A percentile compares a stretch with the other conserved stretches of the same genome.
These are phyloP conservation scores for Maudiozyma serrabonitensis DNA, from an alignment of 805 yeast genomes.

Conservation along the genomic window DNA sequence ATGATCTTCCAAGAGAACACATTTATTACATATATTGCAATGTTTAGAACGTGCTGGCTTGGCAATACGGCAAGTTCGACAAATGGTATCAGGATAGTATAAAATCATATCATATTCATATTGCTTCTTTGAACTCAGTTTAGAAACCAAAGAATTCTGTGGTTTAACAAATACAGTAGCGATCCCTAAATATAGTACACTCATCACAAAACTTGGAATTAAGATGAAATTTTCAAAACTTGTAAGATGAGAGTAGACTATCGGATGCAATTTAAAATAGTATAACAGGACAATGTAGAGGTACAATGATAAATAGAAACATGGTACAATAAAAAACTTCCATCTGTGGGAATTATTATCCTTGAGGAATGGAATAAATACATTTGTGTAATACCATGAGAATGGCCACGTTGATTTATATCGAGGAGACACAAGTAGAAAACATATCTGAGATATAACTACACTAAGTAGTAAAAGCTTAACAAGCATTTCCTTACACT, in stretches of 20 bases:
- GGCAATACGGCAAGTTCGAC: constrained; percentile 51
- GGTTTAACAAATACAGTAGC: constrained; percentile 17
- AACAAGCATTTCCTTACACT: background rate
- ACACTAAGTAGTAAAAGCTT: background rate
- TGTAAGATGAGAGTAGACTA: constrained; percentile 7
- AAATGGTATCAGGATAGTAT: constrained; percentile 39
- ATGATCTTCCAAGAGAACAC: constrained; percentile 61
- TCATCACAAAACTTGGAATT: constrained; percentile 16
- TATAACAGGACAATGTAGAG: constrained; percentile 13
- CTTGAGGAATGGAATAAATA: constrained; percentile 20
- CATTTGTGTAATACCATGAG: constrained; percentile 16
- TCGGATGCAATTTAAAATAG: constrained; percentile 9
- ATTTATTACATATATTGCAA: constrained; percentile 56
- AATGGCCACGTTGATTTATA: constrained; percentile 14
- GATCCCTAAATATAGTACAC: constrained; percentile 14
- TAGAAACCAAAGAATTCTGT: constrained; percentile 4
- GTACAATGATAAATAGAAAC: constrained; percentile 20
- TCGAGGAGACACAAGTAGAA: constrained; percentile 22
- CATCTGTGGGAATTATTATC: constrained; percentile 17
- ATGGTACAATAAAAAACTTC: constrained; percentile 25
- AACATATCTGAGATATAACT: constrained; percentile 8
- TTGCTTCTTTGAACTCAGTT: constrained; percentile 1
- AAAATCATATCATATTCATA: constrained; percentile 42
- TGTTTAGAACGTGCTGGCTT: constrained; percentile 70
- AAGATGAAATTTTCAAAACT: constrained; percentile 12